A percentile compares a stretch with the other conserved stretches of the same genome.
These are phyloP conservation scores for Colletotrichum paranaense DNA, from an alignment of 2,329 filamentous ascomycete genomes.

Conservation along the genomic window DNA sequence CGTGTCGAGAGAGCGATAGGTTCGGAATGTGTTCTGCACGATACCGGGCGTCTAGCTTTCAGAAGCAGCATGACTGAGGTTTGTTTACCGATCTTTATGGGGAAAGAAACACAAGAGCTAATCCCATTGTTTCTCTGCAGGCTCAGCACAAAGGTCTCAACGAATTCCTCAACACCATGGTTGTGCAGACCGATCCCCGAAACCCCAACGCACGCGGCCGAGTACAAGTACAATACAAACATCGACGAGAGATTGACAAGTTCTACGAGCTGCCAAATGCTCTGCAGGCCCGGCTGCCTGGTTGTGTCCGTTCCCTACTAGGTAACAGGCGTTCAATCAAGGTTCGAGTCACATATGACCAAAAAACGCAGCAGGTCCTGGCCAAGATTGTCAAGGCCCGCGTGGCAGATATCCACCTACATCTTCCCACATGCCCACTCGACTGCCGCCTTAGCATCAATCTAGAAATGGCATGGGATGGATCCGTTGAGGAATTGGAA, in stretches of 20 bases:
- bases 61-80: constrained; percentile 93
- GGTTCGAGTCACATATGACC: constrained; percentile 82
- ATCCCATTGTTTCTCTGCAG: constrained; percentile 52
- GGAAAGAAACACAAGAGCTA: background rate
- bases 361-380: constrained; percentile 75
- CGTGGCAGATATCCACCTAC: constrained; percentile 88
- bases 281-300: constrained; percentile 70
- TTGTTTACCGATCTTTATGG: constrained; percentile 44
- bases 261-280: constrained; percentile 81
- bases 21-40: constrained; percentile 77
- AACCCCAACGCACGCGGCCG: constrained; percentile 61
- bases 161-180: constrained; percentile 80
- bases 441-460: constrained; percentile 96
- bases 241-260: constrained; percentile 83
- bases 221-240: constrained; percentile 80
- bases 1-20: constrained; percentile 75
- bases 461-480: constrained; percentile 89
- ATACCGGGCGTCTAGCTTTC: constrained; percentile 74
- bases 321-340: constrained; percentile 67
- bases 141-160: constrained; percentile 86
- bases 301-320: constrained; percentile 71
- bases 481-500: constrained; percentile 69
- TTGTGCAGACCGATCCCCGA: constrained; percentile 68
- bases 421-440: constrained; percentile 80
- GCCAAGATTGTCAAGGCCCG: constrained; percentile 92